phyloP scores from a whole-genome alignment of 352 stramenopile genomes.

The Globisporangium lucens region DNA sequence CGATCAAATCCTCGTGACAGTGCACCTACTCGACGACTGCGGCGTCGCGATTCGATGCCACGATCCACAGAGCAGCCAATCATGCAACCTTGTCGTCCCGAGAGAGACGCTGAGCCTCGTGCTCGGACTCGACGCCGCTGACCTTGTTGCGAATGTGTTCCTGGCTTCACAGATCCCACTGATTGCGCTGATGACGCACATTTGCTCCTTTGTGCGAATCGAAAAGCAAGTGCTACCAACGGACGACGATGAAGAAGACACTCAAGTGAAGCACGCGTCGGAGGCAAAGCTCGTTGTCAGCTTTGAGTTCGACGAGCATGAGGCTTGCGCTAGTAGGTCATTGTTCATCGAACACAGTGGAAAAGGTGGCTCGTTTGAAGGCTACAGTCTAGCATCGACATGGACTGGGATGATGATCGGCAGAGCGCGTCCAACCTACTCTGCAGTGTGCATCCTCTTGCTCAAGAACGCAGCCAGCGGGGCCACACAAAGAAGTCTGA shows the following conservation, averaged over 20 bases:
- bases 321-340: not conserved
- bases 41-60: constrained; percentile 35
- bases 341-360: not conserved
- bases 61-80: constrained; percentile 39
- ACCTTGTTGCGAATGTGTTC: constrained; percentile 3
- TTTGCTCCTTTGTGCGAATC: constrained; percentile 40
- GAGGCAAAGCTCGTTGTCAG: constrained; percentile 7
- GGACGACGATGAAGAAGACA: not conserved
- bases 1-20: constrained; percentile 35
- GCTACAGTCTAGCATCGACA: not conserved
- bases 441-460: constrained; percentile 15
- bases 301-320: constrained; percentile 13
- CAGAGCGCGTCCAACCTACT: not conserved
- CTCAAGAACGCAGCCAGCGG: constrained; percentile 7
- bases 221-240: not conserved
- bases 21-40: constrained; percentile 20
- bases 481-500: constrained; percentile 7
- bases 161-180: constrained; percentile 7
- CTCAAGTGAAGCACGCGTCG: constrained; percentile 2
- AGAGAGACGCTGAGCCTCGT: constrained; percentile 13
- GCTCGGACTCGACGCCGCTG: constrained; percentile 16
- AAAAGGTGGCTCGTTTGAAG: not conserved
- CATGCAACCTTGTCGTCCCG: constrained; percentile 19
- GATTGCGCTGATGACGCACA: constrained; percentile 31
- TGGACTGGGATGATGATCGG: constrained; percentile 16